Percentiles rank a stretch among this genome's conserved stretches.
These are phyloP conservation scores for Solanum pennellii DNA, from an alignment of 257 asterid species.

Conservation along the genomic window DNA sequence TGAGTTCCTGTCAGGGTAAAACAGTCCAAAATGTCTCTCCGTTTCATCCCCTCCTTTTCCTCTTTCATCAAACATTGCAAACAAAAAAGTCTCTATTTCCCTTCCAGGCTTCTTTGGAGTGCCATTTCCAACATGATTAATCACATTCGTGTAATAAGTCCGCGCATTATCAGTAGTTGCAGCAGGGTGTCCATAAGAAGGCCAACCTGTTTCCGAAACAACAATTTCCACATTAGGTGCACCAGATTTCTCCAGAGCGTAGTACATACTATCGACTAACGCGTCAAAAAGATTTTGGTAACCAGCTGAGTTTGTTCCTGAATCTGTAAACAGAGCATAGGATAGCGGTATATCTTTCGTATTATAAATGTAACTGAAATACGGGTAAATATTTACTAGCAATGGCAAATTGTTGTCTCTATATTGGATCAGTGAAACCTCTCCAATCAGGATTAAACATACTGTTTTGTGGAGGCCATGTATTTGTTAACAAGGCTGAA, in stretches of 20 bases:
- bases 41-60: neutral
- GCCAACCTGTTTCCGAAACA: constrained; percentile 35
- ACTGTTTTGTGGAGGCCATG: constrained; percentile 26
- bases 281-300: constrained; percentile 28
- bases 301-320: neutral
- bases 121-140: constrained; percentile 3
- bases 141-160: constrained; percentile 1
- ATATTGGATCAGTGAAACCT: constrained; percentile 10
- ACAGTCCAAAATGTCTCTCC: constrained; percentile 18
- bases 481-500: constrained; percentile 1
- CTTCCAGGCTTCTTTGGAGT: constrained; percentile 13
- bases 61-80: constrained; percentile 21
- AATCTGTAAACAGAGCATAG: constrained; percentile 12
- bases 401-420: constrained; percentile 5
- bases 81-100: constrained; percentile 8
- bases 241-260: constrained; percentile 30
- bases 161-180: neutral
- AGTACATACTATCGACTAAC: constrained; percentile 17
- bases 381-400: constrained; percentile 34
- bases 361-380: constrained; percentile 3
- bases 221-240: constrained; percentile 8
- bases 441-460: neutral
- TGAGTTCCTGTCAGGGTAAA: neutral
- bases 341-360: neutral
- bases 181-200: constrained; percentile 8